Evolutionary conservation across 2,329 filamentous ascomycete species (phyloP).

Genomic region (Ophiostoma novo-ulmi): DNA sequence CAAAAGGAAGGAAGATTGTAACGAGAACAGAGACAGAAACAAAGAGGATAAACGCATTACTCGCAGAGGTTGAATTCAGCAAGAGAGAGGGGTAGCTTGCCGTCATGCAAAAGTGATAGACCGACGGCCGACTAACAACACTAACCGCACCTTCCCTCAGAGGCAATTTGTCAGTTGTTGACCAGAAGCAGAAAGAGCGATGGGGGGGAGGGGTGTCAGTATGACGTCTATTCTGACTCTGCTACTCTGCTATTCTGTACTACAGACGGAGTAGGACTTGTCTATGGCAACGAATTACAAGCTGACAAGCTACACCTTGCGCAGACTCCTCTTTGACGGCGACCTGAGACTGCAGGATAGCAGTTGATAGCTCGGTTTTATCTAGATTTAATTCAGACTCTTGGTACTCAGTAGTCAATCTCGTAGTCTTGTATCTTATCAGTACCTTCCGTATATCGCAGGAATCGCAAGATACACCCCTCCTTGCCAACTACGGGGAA

Average conservation of each 20-base stretch:
- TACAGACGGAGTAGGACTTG: neutral
- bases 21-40: neutral
- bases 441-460: neutral
- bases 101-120: neutral
- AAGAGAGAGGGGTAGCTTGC: neutral
- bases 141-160: neutral
- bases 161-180: neutral
- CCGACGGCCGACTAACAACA: neutral
- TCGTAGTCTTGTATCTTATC: constrained; percentile 7
- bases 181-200: neutral
- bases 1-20: neutral
- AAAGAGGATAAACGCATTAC: neutral
- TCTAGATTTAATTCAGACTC: too few species aligned
- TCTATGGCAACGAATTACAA: too few species aligned
- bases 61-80: too few species aligned
- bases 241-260: neutral
- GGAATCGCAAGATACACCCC: neutral
- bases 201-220: neutral
- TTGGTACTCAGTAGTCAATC: too few species aligned
- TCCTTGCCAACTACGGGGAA: neutral
- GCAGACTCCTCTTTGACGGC: neutral
- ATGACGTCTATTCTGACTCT: neutral
- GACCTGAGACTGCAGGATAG: neutral
- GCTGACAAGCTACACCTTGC: neutral
- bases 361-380: neutral